Base-by-base conservation (phyloP, 2,329 filamentous ascomycete genomes). In the Pyrenochaeta sp. region DNA sequence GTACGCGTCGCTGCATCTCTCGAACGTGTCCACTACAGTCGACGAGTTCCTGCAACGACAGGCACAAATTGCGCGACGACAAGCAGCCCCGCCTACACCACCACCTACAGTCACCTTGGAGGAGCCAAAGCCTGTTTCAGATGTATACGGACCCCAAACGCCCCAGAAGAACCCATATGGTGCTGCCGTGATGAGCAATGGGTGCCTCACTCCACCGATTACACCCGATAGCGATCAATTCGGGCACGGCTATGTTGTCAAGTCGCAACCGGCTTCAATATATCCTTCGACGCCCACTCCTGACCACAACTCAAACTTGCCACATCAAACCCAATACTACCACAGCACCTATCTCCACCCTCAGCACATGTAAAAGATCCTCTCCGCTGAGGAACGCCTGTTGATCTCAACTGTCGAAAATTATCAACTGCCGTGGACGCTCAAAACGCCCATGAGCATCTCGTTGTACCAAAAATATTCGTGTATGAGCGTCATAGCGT, bases 131-230 rank as follows among this genome's bases (percentile, higher is more conserved):
- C 78, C 74, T 7, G 56, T 64, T 20, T 58, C 67, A 30, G 73
- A 73, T 30, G 58, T 79, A 33, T 81, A 84, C 60, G 85, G 88
- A 60, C 91, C 90, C 70, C 89, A 87, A 77, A 95, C 91, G 14
- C 91, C 91, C 12, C 88, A 91, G 69, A 94, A 94, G 80, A 85
- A 84, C 44, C 86, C 88, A 55, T 87, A 87, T 61, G 81, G 84
- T 45, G 79, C 84, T 48, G 78, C 85, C 46, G 81, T 82, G 45
- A 83, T 87, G 60, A 85, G 87, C 32, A 85, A 91, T 62, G 91
- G 91, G 52, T 92, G 92, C 76, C 84, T 93, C 63, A 95, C 91
- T 14, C 91, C 91, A 21, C 91, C 91, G 1, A 94, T 95, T 72
- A 95, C 91, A 0, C 91, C 91, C 4, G 91, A 94, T 58, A 78